Conservation (phyloP, 2,329 filamentous ascomycete genomes). For the Alternaria infectoria region DNA sequence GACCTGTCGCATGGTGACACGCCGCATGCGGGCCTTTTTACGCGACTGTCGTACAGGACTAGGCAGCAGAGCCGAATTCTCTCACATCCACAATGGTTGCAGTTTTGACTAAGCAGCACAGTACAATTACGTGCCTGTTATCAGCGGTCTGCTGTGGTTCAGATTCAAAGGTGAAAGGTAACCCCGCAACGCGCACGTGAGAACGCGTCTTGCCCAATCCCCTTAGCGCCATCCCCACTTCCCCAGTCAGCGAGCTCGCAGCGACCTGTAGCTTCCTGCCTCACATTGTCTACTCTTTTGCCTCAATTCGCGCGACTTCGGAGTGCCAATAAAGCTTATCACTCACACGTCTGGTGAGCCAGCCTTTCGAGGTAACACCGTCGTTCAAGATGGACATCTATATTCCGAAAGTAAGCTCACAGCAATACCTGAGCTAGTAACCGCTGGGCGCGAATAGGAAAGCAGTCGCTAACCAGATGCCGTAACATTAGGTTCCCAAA, state of each 20-base stretch:
- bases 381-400: conserved; percentile 31
- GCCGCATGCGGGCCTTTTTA: background rate
- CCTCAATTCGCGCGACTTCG: background rate
- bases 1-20: background rate
- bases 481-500: conserved; percentile 42
- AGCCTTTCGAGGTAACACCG: background rate
- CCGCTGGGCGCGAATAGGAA: background rate
- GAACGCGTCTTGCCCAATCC: conserved; percentile 1
- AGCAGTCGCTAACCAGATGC: background rate
- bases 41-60: background rate
- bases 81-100: background rate
- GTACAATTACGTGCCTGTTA: background rate
- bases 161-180: background rate
- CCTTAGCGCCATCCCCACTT: conserved; percentile 13
- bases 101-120: background rate
- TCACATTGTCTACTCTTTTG: background rate
- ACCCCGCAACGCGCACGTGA: conserved; percentile 18
- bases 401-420: conserved; percentile 26
- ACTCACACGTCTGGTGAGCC: background rate
- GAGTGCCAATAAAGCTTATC: background rate
- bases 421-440: background rate
- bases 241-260: background rate
- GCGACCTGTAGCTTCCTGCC: background rate
- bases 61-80: background rate
- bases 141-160: background rate